Evolutionary conservation across 768 basidiomycete species (phyloP).

Genomic region (Amanita rubescens): DNA sequence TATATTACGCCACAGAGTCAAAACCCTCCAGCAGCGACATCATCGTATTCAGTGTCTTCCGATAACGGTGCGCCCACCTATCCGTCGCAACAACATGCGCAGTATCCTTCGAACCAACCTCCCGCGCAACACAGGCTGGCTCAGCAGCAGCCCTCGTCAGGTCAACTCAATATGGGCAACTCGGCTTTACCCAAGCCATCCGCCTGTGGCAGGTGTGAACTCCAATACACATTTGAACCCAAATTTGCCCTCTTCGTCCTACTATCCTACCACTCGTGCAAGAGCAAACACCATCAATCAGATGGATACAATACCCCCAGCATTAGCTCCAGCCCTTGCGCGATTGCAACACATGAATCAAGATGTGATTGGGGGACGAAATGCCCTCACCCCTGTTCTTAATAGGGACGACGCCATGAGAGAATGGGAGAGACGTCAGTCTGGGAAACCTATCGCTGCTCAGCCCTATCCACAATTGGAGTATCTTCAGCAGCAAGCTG

Average conservation of each 20-base stretch:
- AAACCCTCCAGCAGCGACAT: slow-evolving; percentile 23
- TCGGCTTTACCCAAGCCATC: slow-evolving; percentile 26
- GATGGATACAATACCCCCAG: slow-evolving; percentile 91
- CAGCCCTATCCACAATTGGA: slow-evolving; percentile 88
- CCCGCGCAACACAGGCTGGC: slow-evolving; percentile 33
- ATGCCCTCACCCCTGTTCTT: slow-evolving; percentile 86
- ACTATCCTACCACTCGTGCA: slow-evolving; percentile 61
- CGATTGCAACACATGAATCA: slow-evolving; percentile 85
- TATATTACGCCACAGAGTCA: slow-evolving; percentile 56
- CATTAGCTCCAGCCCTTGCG: slow-evolving; percentile 88
- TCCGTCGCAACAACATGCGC: slow-evolving; percentile 29
- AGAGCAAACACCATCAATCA: slow-evolving; percentile 90
- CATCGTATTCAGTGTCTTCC: slow-evolving; percentile 14
- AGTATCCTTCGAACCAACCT: slow-evolving; percentile 30
- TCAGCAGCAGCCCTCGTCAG: slow-evolving; percentile 47
- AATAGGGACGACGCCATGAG: slow-evolving; percentile 92
- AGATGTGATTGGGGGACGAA: slow-evolving; percentile 68
- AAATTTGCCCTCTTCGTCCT: slow-evolving; percentile 57
- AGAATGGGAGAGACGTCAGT: slow-evolving; percentile 91
- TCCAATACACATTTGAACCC: slow-evolving; percentile 33
- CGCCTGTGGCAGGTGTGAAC: slow-evolving; percentile 23
- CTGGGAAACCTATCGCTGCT: slow-evolving; percentile 61
- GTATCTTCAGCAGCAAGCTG: slow-evolving; percentile 89
- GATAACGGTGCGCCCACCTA: slow-evolving; percentile 23
- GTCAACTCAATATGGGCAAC: slow-evolving; percentile 30